Evolutionary conservation across 495 filamentous ascomycete genomes (phyloP), one percentile per base, ranked within the genome.

Genomic region (Aspergillus bridgeri): DNA sequence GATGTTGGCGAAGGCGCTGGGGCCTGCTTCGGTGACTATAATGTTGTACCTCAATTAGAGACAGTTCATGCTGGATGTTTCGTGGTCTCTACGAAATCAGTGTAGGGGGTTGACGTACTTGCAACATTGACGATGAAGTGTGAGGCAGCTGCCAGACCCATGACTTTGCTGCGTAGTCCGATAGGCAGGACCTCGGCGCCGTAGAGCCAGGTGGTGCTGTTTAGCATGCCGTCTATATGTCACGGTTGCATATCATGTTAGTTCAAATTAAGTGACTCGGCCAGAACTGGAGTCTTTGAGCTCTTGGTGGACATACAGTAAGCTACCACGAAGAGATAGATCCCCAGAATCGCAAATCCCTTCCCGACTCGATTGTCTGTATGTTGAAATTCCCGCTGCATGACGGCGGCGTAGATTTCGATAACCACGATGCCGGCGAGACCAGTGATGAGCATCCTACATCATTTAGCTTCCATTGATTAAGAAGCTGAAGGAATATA

Each of bases 61-160:
- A 15, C n/a, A n/a, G n/a, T n/a, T n/a, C n/a, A n/a, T n/a, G n/a
- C n/a, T n/a, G n/a, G n/a, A n/a, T n/a, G n/a, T n/a, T n/a, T n/a
- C n/a, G n/a, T n/a, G n/a, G n/a, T n/a, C n/a, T n/a, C n/a, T n/a
- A n/a, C n/a, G n/a, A n/a, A n/a, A n/a, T n/a, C n/a, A n/a, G n/a
- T n/a, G n/a, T n/a, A n/a, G n/a, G n/a, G n/a, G n/a, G n/a, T n/a
- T n/a, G n/a, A 67, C 74, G 56, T 66, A 78, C 78, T 64, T 0
- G 65, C 80, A 52, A 85, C 81, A 58, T 85, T 85, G 55, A 85
- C 79, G 44, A 83, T 77, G 49, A 83, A 84, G 60, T 85, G 82
- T 5, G 76, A 75, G 3, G 78, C 78, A 6, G 82, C 81, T 6
- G 81, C 80, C 7, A 85, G 57, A 18, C 82, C 82, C 80, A 85